Evolutionary conservation across 1,284 basidiomycete species (phyloP), one percentile per base, ranked within the genome.

Genomic region (Ceratobasidium sp.): DNA sequence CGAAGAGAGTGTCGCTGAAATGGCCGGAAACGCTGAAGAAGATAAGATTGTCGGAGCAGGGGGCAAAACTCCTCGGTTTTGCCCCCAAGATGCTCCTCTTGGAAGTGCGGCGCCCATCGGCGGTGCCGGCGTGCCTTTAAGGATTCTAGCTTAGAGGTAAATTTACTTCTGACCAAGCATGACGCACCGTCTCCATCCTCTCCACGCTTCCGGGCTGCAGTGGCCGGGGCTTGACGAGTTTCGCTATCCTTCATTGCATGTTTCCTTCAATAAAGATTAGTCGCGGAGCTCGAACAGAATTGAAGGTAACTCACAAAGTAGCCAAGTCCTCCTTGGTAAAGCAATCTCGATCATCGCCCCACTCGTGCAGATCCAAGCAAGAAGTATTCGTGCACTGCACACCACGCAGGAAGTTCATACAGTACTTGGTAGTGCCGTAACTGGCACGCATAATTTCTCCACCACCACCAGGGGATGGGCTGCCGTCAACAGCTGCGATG

Each of bases 391-490:
- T 86, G 80, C 97, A 99, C 71, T 86, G 87, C 53, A 87, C 84
- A 25, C 93, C 90, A 56, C 96, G 92, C 73, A 99, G 84, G 78
- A 98, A 99, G 10, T 90, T 85, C 84, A 98, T 96, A 80, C 97
- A 99, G 78, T 99, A 99, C 78, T 98, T 95, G 38, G 96, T 97
- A 25, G 96, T 98, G 25, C 97, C 97, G 79, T 95, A 91, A 77
- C 93, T 96, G 12, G 96, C 96, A 71, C 93, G 87, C 84, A 99
- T 90, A 45, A 93, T 83, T 73, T 94, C 85, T 74, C 88, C 80
- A 74, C 89, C 84, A 71, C 92, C 85, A 68, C 94, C 89, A 17
- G 94, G 93, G 12, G 93, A 90, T 13, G 89, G 83, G 40, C 92
- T 89, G 2, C 96, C 96, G 79, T 99, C 97, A 34, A 99, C 90